Conservation (phyloP, 2,329 filamentous ascomycete species). For the Emergomyces pasteurianus region DNA sequence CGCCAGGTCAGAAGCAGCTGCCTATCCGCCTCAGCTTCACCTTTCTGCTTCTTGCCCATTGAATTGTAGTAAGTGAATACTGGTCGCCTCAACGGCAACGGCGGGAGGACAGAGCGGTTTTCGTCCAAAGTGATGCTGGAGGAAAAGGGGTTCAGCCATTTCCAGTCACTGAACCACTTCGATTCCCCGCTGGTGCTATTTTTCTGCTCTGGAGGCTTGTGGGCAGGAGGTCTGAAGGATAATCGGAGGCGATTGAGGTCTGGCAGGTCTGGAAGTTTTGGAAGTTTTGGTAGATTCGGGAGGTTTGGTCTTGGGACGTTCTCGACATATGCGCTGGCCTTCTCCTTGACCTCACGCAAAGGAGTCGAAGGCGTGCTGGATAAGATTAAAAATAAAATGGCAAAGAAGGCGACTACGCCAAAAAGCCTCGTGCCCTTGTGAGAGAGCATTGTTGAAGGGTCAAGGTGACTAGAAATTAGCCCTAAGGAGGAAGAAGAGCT, state of each 20-base stretch:
- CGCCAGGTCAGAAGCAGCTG: slow-evolving; percentile 76
- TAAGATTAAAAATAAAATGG: slow-evolving; percentile 32
- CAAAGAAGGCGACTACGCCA: slow-evolving; percentile 32
- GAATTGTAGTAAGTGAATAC: slow-evolving; percentile 90
- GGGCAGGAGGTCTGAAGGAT: slow-evolving; percentile 57
- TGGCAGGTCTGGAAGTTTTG: slow-evolving; percentile 14
- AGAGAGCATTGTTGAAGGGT: slow-evolving; percentile 24
- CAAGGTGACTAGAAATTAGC: neutral
- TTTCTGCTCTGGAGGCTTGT: slow-evolving; percentile 60
- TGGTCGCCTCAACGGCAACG: slow-evolving; percentile 54
- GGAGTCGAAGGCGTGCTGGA: slow-evolving; percentile 28
- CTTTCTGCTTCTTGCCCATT: slow-evolving; percentile 49
- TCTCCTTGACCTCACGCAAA: slow-evolving; percentile 14
- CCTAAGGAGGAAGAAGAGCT: neutral
- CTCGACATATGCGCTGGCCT: slow-evolving; percentile 15
- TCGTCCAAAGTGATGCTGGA: slow-evolving; percentile 69
- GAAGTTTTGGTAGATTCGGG: neutral
- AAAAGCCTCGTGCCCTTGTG: slow-evolving; percentile 31
- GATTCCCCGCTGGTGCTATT: slow-evolving; percentile 69
- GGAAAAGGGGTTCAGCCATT: slow-evolving; percentile 84
- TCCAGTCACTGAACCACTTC: slow-evolving; percentile 80
- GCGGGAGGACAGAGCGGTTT: slow-evolving; percentile 70
- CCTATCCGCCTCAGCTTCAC: slow-evolving; percentile 60
- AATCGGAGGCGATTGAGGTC: slow-evolving; percentile 41
- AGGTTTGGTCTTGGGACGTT: slow-evolving; percentile 24